Conservation (phyloP, 164 flowering plant species). For the Echeveria elegans region DNA sequence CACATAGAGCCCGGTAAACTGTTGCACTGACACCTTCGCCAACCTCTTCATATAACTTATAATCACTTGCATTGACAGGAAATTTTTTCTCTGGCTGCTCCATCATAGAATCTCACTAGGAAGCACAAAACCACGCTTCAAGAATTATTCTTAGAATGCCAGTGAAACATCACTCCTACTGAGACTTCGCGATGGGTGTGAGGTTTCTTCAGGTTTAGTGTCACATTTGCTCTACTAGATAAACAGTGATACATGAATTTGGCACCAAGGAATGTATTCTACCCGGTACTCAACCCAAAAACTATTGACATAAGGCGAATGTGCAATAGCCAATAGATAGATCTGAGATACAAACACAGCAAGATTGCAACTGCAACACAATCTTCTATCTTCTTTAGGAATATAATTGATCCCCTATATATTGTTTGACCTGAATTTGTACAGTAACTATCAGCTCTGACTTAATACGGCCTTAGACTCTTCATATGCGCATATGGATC, state of each 20-base stretch:
- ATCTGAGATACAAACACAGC: not conserved
- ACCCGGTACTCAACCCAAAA: not conserved
- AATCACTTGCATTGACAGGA: conserved; percentile 64
- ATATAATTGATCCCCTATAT: not conserved
- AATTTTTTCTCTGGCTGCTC: conserved; percentile 44
- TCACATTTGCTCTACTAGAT: conserved; percentile 23
- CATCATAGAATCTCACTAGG: conserved; percentile 36
- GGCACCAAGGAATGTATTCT: not conserved
- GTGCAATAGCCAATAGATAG: not conserved
- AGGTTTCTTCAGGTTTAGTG: conserved; percentile 31
- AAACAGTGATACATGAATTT: conserved; percentile 10
- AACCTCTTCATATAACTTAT: conserved; percentile 77
- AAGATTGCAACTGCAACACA: not conserved
- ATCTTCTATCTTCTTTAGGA: not conserved
- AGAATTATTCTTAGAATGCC: conserved; percentile 13
- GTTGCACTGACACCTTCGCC: conserved; percentile 95
- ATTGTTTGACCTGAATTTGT: not conserved
- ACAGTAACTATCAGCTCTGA: not conserved
- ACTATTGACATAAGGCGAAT: not conserved
- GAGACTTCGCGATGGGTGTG: conserved; percentile 17
- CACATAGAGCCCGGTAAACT: conserved; percentile 80
- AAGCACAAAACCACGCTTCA: conserved; percentile 15
- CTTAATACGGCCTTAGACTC: not conserved
- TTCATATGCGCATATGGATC: not conserved
- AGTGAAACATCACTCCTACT: conserved; percentile 9